phyloP scores from a whole-genome alignment of 163 green algal species.

The Volvox carteri region DNA sequence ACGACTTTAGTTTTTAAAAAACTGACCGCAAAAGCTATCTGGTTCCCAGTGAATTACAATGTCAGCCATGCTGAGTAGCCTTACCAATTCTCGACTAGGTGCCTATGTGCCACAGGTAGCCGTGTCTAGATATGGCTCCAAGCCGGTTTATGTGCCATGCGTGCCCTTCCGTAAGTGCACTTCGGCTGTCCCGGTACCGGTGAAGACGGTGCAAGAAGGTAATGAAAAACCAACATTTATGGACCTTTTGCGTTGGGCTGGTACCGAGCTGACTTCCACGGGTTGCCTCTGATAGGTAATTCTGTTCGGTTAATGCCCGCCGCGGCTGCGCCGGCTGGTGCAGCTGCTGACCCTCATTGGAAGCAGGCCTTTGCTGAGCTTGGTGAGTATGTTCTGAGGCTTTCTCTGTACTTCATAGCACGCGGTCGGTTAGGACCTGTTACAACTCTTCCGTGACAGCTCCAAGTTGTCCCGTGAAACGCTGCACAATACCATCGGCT shows the following conservation, averaged over 20 bases:
- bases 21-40: no score
- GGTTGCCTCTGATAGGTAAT: not conserved
- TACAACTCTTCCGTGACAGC: not conserved
- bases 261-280: no score
- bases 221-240: no score
- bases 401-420: not conserved
- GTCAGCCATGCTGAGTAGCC: not conserved
- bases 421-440: no score
- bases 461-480: not conserved
- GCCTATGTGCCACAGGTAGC: not conserved
- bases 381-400: not conserved
- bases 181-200: not conserved
- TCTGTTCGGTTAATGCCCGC: not conserved
- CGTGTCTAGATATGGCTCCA: not conserved
- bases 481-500: not conserved
- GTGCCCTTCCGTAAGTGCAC: not conserved
- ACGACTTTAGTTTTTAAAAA: no score
- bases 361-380: slow-evolving; percentile 9
- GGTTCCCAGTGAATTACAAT: no score
- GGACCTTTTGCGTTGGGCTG: no score
- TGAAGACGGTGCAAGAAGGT: no score
- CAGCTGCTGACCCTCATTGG: not conserved
- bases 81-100: not conserved
- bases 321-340: not conserved
- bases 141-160: not conserved